Base-by-base conservation (phyloP, 2,329 filamentous ascomycete species). In the Aspergillus eucalypticola region DNA sequence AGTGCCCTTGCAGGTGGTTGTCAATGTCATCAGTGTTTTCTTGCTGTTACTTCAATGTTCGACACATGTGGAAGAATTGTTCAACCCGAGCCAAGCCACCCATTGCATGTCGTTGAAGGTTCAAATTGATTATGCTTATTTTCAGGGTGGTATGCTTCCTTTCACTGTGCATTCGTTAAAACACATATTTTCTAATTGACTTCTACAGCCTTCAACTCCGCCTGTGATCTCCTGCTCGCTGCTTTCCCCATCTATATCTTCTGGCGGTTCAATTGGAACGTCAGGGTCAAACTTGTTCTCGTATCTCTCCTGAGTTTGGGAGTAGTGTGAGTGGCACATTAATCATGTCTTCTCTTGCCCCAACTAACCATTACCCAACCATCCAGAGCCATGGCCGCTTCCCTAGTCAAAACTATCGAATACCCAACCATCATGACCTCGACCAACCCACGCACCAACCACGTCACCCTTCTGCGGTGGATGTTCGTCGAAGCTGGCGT, bases 371-470 rank as follows among this genome's bases (percentile, higher is more conserved):
- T 41, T 46, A 8, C 46, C 5, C 3, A 3, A n/a, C n/a, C 1
- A 1, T 15, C 2, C 8, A 58, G 56, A 13, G 56, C 56, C 8
- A 54, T 58, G 56, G 56, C 49, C 1, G 56, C 56, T 48, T 58
- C 49, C 25, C 27, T 58, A 13, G 49, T 58, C 49, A 58, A 58
- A 19, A 58, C 56, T 11, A 29, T 58, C 39, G 49, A 58, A 35
- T 58, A 58, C 8, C 56, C 56, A 11, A 49, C 39, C 25, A 59
- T 59, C 19, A 35, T 54, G 19, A 35, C 13, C 6, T 59, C 56
- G 1, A 53, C 29, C 10, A 39, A 54, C 50, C 50, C 56, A 3
- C 56, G 56, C 17, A 59, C 29, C 29, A 59, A 59, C 50, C 50
- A 39, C 21, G 49, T 59, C 29, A 46, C 39, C 7, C 56, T 59